Evolutionary conservation across 2,329 filamentous ascomycete species (phyloP).

Genomic region (Boeremia exigua): DNA sequence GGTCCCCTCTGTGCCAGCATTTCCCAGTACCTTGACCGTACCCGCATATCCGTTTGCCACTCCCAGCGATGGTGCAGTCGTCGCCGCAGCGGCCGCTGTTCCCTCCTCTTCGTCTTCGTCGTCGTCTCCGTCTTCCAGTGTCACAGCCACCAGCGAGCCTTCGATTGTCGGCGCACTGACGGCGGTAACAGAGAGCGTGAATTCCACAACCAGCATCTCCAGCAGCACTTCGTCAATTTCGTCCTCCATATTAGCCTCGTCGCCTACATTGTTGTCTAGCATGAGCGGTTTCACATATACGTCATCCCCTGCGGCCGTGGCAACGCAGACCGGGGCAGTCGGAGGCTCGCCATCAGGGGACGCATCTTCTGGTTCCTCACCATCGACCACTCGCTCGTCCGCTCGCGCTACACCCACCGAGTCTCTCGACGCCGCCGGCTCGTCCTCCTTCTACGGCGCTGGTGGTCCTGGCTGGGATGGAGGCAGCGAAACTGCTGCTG

Average conservation of each 20-base stretch:
- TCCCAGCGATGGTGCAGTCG: constrained; percentile 19
- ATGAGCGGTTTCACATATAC: constrained; percentile 5
- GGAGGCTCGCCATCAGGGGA: neutral
- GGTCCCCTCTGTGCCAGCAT: constrained; percentile 44
- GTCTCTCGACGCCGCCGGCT: constrained; percentile 9
- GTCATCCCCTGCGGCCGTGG: neutral
- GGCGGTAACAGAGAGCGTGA: neutral
- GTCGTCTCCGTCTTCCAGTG: constrained; percentile 17
- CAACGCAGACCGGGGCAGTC: neutral
- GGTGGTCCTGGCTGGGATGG: constrained; percentile 5
- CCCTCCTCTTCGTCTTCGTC: too few relatives aligned
- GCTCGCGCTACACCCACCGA: constrained; percentile 1
- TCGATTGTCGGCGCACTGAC: constrained; percentile 8
- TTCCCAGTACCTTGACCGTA: constrained; percentile 44
- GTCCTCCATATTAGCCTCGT: constrained; percentile 3
- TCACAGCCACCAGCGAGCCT: constrained; percentile 10
- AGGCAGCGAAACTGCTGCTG: constrained; percentile 20
- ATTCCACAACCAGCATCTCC: neutral
- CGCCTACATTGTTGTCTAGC: constrained; percentile 1
- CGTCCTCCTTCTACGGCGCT: constrained; percentile 9
- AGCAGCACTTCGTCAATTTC: constrained; percentile 8
- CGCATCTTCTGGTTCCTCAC: neutral
- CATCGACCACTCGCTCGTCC: neutral
- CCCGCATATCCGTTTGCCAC: constrained; percentile 44
- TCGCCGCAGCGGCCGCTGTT: constrained; percentile 10